Conservation (phyloP, 2,329 filamentous ascomycete genomes). For the Epichloe elymi region DNA sequence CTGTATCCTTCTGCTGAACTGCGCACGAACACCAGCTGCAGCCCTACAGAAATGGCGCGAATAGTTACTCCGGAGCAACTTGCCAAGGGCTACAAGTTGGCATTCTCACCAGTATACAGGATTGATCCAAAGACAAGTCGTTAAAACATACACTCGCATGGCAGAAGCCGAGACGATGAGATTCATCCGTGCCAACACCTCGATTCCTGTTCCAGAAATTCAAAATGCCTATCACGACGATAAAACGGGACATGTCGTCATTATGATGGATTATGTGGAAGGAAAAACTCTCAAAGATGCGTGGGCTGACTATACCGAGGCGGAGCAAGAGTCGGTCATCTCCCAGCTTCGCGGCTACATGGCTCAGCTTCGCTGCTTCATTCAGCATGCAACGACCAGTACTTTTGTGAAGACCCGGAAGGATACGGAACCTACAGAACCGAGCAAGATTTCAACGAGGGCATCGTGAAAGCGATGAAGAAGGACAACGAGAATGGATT, state of each 20-base stretch:
- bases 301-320: slow-evolving; percentile 6
- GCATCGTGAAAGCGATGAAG: slow-evolving; percentile 9
- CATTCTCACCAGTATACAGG: background rate
- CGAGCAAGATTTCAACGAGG: slow-evolving; percentile 11
- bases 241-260: slow-evolving; percentile 4
- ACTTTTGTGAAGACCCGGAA: slow-evolving; percentile 7
- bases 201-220: slow-evolving; percentile 7
- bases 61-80: background rate
- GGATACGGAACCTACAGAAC: slow-evolving; percentile 8
- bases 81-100: background rate
- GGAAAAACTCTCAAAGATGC: slow-evolving; percentile 8
- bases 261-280: slow-evolving; percentile 11
- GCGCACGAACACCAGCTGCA: background rate
- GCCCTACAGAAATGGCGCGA: background rate
- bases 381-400: slow-evolving; percentile 10
- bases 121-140: slow-evolving; percentile 4
- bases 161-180: slow-evolving; percentile 7
- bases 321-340: slow-evolving; percentile 8
- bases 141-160: slow-evolving; percentile 6
- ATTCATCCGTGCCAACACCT: slow-evolving; percentile 7
- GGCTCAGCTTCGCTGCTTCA: slow-evolving; percentile 9
- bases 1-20: too few species aligned
- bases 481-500: slow-evolving; percentile 2
- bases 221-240: slow-evolving; percentile 5
- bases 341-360: slow-evolving; percentile 10